A percentile compares a stretch with the other conserved stretches of the same genome.
Evolutionary conservation across 164 flowering plant genomes (phyloP).

Genomic region (Kalanchoe fedtschenkoi): DNA sequence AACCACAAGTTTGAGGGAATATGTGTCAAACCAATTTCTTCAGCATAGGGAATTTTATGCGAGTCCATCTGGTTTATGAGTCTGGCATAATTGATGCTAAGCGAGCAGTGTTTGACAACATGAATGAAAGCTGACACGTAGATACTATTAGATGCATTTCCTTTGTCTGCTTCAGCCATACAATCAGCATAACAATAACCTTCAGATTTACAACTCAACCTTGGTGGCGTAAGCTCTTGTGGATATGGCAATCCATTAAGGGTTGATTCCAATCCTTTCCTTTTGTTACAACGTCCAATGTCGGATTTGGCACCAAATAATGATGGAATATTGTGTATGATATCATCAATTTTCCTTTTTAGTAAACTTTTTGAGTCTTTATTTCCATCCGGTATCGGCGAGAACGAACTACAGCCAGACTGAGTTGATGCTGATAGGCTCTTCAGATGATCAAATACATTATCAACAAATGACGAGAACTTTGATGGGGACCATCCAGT

Average conservation of each 20-base stretch:
- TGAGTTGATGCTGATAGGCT: constrained; percentile 32
- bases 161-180: constrained; percentile 83
- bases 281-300: constrained; percentile 34
- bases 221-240: constrained; percentile 19
- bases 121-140: constrained; percentile 80
- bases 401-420: constrained; percentile 28
- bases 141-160: constrained; percentile 62
- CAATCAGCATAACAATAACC: constrained; percentile 59
- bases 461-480: constrained; percentile 81
- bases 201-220: constrained; percentile 28
- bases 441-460: constrained; percentile 79
- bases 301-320: constrained; percentile 31
- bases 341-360: constrained; percentile 63
- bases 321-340: constrained; percentile 61
- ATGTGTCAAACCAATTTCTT: constrained; percentile 66
- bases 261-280: constrained; percentile 32
- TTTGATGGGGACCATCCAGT: constrained; percentile 32
- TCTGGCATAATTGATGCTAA: constrained; percentile 84
- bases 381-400: constrained; percentile 23
- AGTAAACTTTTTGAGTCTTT: constrained; percentile 32
- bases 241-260: constrained; percentile 17
- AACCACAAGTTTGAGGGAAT: constrained; percentile 90
- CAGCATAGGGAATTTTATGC: constrained; percentile 80
- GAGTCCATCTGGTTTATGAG: constrained; percentile 93
- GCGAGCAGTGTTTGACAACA: constrained; percentile 88